Evolutionary conservation across 257 asterid genomes (phyloP).

Genomic region (Datura wrightii): DNA sequence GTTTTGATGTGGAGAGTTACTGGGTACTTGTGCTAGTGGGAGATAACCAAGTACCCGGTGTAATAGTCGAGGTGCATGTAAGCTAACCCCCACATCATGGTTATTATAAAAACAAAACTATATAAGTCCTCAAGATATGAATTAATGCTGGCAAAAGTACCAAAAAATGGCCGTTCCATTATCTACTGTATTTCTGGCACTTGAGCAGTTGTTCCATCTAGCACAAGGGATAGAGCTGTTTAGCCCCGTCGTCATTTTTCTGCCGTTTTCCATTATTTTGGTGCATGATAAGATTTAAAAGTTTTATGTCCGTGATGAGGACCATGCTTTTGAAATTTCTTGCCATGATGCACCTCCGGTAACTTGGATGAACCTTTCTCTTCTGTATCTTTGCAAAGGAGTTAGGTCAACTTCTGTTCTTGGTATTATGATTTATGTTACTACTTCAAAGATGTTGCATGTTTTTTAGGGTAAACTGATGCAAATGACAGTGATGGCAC

Average conservation of each 20-base stretch:
- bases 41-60: neutral
- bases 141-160: neutral
- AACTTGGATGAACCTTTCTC: neutral
- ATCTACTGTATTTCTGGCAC: neutral
- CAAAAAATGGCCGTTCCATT: neutral
- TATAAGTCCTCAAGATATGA: neutral
- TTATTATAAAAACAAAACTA: neutral
- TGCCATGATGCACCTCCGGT: neutral
- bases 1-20: neutral
- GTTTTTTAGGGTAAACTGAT: conserved; percentile 58
- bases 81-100: neutral
- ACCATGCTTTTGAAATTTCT: neutral
- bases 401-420: neutral
- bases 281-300: neutral
- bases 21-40: neutral
- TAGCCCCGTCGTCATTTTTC: conserved; percentile 18
- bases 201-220: neutral
- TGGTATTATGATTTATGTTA: neutral
- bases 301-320: neutral
- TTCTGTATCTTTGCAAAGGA: neutral
- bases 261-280: neutral
- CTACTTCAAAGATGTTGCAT: neutral
- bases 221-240: neutral
- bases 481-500: conserved; percentile 92
- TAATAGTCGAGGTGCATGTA: neutral